Evolutionary conservation across 441 rosid genomes (phyloP), one percentile per base, ranked within the genome.

Genomic region (Bruguiera hainesii): DNA sequence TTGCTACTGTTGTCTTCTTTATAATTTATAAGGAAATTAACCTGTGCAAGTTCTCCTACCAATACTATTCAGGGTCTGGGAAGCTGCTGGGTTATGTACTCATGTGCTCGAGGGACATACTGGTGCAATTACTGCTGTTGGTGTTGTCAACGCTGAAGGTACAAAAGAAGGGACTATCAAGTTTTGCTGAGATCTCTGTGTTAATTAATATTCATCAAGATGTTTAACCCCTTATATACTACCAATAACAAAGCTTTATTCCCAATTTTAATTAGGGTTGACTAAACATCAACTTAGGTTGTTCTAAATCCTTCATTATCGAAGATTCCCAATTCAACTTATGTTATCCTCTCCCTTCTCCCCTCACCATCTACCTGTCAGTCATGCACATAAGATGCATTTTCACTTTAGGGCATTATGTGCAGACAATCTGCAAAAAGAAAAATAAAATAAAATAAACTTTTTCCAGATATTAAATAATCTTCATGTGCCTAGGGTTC

Each of bases 41-140:
- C 4, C 6, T 30, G 39, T 13, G 59, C 18, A 35, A 5, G 30
- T 39, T 61, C 61, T 28, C 51, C 9, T 76, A 37, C 63, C 62
- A 26, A 23, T 56, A 60, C 61, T 29, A 20, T 64, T 63, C 59
- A 96, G 97, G 85, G 65, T 93, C 55, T 93, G 97, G 98, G 86
- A 81, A 79, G 81, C 82, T 80, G 76, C 92, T 42, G 98, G 92
- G 46, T 64, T 65, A 18, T 96, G 97, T 78, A 74, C 91, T 4
- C 97, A 96, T 76, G 73, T 90, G 70, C 70, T 93, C 53, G 97
- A 85, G 81, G 99, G 99, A 58, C 98, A 95, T 65, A 29, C 69
- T 46, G 87, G 73, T 77, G 84, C 89, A 53, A 75, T 96, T 60
- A 85, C 92, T 72, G 93, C 98, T 78, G 81, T 96, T 65, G 76